Evolutionary conservation across 202 grass and related monocot genomes (phyloP).

Genomic region (Setaria italica): DNA sequence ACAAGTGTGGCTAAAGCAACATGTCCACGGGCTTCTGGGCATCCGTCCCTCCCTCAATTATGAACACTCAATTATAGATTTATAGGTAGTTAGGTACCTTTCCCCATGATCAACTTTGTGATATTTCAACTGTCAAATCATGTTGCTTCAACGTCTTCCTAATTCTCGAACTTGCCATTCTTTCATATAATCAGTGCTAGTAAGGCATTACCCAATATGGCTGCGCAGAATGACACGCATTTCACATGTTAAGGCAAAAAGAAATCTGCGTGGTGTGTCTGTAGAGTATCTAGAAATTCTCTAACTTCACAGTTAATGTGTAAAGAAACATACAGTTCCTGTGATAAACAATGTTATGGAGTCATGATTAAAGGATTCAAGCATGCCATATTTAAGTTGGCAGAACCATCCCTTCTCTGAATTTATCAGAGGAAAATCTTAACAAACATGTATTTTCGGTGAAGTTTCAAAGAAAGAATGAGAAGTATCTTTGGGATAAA

Average conservation of each 20-base stretch:
- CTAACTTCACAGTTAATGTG: neutral
- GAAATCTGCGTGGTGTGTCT: neutral
- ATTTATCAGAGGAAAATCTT: conserved; percentile 19
- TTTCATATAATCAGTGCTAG: conserved; percentile 26
- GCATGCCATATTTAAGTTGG: neutral
- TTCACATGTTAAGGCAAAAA: conserved; percentile 12
- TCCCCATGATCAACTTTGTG: conserved; percentile 47
- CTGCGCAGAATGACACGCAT: neutral
- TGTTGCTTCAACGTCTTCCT: conserved; percentile 24
- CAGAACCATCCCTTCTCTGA: neutral
- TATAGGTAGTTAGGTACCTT: conserved; percentile 11
- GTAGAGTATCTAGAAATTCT: conserved; percentile 5
- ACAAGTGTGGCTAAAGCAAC: conserved; percentile 28
- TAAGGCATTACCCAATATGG: neutral
- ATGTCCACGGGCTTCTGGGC: conserved; percentile 12
- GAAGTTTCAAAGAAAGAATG: conserved; percentile 8
- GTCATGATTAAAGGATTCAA: conserved; percentile 23
- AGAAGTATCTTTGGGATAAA: conserved; percentile 14
- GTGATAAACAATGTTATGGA: neutral
- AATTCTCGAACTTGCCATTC: conserved; percentile 18
- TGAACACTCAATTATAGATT: conserved; percentile 33
- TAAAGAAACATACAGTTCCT: neutral
- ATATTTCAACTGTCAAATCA: conserved; percentile 39
- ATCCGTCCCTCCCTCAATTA: conserved; percentile 43
- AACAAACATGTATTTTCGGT: neutral